Conservation (phyloP, 2,329 filamentous ascomycete genomes). For the Verticillium tricorpus region DNA sequence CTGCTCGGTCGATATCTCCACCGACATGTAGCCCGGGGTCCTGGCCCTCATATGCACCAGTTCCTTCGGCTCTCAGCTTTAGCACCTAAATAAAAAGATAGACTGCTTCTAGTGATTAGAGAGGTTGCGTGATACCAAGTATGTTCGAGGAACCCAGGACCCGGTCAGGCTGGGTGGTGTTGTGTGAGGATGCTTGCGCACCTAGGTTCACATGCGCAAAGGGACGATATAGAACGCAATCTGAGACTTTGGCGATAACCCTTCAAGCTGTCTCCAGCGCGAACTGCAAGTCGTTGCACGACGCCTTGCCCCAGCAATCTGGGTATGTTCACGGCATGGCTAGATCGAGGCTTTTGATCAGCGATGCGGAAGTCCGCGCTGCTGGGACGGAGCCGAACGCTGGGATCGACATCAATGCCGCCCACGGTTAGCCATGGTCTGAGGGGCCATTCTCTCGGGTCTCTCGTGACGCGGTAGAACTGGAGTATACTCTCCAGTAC, state of each 20-base stretch:
- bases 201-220: too few relatives aligned
- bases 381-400: neutral
- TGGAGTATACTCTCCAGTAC: too few relatives aligned
- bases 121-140: neutral
- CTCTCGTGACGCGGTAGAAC: neutral
- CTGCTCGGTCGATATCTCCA: constrained; percentile 1
- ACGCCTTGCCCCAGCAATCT: neutral
- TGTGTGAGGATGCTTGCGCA: neutral
- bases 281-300: neutral
- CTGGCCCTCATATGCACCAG: neutral
- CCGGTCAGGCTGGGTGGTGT: neutral
- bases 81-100: neutral
- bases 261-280: too few relatives aligned
- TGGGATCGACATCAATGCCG: neutral
- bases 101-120: neutral
- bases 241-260: too few relatives aligned
- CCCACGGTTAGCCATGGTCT: neutral
- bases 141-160: neutral
- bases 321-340: neutral
- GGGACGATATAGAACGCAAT: too few relatives aligned
- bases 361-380: neutral
- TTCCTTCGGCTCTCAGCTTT: neutral
- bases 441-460: neutral
- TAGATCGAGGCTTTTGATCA: neutral
- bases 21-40: neutral